Conservation (phyloP, 78 protist species). For the Dictyostelium citrinum region DNA sequence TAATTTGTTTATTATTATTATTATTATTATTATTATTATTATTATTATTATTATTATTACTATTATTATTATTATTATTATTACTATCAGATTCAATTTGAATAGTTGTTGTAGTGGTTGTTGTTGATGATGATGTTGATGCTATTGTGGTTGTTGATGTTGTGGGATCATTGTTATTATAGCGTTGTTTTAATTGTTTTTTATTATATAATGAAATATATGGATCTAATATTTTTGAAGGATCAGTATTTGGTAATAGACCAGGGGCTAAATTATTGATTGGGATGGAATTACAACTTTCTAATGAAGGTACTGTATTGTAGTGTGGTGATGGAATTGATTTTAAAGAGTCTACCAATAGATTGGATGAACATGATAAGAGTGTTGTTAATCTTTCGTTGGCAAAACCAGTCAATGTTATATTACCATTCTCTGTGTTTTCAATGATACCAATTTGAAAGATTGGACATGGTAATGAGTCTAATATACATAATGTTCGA, state of each 20-base stretch:
- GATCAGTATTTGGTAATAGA: neutral
- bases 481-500: constrained; percentile 1
- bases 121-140: too few species aligned
- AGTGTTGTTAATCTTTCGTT: neutral
- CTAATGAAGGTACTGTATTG: neutral
- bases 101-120: neutral
- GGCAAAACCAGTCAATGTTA: constrained; percentile 1
- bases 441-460: neutral
- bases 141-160: too few species aligned
- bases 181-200: neutral
- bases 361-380: neutral
- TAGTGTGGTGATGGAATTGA: constrained; percentile 14
- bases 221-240: neutral
- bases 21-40: neutral
- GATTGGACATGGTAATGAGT: constrained; percentile 7
- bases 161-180: too few species aligned
- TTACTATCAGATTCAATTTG: too few species aligned
- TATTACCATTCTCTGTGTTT: constrained; percentile 14
- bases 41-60: too few species aligned
- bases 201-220: constrained; percentile 4
- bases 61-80: too few species aligned
- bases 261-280: constrained; percentile 9
- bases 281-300: neutral
- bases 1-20: neutral
- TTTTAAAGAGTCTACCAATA: constrained; percentile 1